These are phyloP conservation scores for Salinomyces thailandicus DNA, from an alignment of 2,329 filamentous ascomycete species.

Conservation along the genomic window DNA sequence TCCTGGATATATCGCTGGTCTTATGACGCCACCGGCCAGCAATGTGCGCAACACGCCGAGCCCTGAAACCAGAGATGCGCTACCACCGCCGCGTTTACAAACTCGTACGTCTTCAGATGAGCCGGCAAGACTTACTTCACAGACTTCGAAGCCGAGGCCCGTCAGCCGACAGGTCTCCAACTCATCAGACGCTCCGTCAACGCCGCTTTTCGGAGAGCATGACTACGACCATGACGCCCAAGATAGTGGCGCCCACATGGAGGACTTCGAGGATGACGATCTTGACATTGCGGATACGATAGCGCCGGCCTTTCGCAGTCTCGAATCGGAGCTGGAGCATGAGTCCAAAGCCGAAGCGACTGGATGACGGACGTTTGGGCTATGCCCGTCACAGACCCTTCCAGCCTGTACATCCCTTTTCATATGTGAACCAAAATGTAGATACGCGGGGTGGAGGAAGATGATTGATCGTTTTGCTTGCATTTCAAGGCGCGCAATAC, in stretches of 20 bases:
- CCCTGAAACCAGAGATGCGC: slow-evolving; percentile 20
- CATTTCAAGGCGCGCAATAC: slow-evolving; percentile 11
- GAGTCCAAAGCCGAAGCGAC: background rate
- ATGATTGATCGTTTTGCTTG: slow-evolving; percentile 2
- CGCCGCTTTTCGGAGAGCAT: slow-evolving; percentile 46
- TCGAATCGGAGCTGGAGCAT: slow-evolving; percentile 18
- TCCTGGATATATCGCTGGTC: slow-evolving; percentile 60
- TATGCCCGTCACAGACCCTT: background rate
- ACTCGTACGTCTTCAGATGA: slow-evolving; percentile 4
- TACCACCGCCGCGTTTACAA: slow-evolving; percentile 17
- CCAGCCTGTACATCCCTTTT: slow-evolving; percentile 3
- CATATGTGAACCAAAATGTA: slow-evolving; percentile 1
- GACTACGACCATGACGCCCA: slow-evolving; percentile 52
- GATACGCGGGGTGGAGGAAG: background rate
- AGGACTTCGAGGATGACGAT: slow-evolving; percentile 29
- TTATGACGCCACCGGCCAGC: slow-evolving; percentile 82
- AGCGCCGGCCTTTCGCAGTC: slow-evolving; percentile 19
- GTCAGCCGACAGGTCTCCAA: slow-evolving; percentile 5
- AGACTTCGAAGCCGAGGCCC: slow-evolving; percentile 2
- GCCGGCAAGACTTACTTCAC: no score
- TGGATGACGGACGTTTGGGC: no score
- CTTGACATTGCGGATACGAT: slow-evolving; percentile 14
- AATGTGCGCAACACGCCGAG: slow-evolving; percentile 54
- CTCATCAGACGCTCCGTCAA: slow-evolving; percentile 29
- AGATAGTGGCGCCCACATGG: slow-evolving; percentile 37